These are phyloP conservation scores for Sporothrix dimorphospora DNA, from an alignment of 2,329 filamentous ascomycete species.

Conservation along the genomic window DNA sequence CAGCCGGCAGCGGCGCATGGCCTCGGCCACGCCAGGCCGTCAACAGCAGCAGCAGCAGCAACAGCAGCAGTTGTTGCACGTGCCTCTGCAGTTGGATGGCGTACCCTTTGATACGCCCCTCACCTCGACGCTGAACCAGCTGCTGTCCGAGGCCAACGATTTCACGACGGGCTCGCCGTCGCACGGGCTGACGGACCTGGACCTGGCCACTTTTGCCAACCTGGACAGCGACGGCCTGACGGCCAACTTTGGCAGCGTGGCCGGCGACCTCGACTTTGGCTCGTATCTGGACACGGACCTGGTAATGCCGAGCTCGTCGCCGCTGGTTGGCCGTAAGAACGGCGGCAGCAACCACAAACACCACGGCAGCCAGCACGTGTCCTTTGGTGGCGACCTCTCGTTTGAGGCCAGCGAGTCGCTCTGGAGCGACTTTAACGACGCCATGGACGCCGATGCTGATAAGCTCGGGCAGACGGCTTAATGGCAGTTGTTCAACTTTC, in stretches of 20 bases:
- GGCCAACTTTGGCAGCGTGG: constrained; percentile 34
- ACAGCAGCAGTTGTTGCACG: constrained; percentile 37
- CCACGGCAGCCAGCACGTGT: constrained; percentile 28
- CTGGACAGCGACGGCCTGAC: constrained; percentile 44
- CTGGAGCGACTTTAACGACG: constrained; percentile 35
- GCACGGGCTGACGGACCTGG: constrained; percentile 48
- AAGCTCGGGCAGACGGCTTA: constrained; percentile 6
- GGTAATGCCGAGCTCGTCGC: constrained; percentile 54
- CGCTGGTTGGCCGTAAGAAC: constrained; percentile 39
- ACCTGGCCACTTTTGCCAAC: constrained; percentile 47
- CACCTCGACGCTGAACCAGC: constrained; percentile 64
- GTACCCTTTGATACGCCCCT: constrained; percentile 58
- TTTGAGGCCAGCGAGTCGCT: constrained; percentile 35
- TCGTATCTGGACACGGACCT: constrained; percentile 53
- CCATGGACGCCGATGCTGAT: constrained; percentile 17
- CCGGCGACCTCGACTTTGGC: constrained; percentile 50
- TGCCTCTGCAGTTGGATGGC: constrained; percentile 43
- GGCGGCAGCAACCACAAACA: constrained; percentile 24
- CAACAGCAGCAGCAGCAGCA: constrained; percentile 14
- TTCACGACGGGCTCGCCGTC: constrained; percentile 48
- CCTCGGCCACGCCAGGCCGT: constrained; percentile 25
- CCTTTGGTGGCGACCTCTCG: constrained; percentile 35
- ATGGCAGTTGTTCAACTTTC: background rate
- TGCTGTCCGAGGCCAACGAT: constrained; percentile 61
- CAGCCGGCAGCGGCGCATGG: constrained; percentile 46